phyloP scores from a whole-genome alignment of 139 green algal species.

The Picochlorum sp. region DNA sequence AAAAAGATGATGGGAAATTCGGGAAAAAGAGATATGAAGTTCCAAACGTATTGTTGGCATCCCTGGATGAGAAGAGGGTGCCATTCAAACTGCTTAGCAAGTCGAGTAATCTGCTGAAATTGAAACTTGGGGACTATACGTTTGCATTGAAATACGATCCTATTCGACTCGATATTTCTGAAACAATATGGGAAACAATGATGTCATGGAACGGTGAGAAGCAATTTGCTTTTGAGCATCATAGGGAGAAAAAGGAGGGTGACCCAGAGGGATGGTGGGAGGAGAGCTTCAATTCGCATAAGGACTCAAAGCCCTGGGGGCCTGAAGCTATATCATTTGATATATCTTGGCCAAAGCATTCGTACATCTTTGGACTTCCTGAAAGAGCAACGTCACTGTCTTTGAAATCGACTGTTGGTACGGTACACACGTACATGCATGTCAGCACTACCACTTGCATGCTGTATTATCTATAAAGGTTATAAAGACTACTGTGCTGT shows the following conservation, averaged over 20 bases:
- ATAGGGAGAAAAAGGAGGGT: constrained; percentile 50
- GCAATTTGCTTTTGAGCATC: constrained; percentile 84
- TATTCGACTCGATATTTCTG: constrained; percentile 42
- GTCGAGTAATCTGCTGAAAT: constrained; percentile 9
- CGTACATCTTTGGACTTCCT: constrained; percentile 90
- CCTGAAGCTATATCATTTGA: constrained; percentile 88
- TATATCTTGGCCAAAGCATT: constrained; percentile 59
- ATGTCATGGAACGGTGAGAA: constrained; percentile 62
- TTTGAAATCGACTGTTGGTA: constrained; percentile 48
- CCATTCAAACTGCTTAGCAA: constrained; percentile 17
- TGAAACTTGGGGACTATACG: constrained; percentile 2
- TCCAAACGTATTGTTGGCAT: constrained; percentile 52
- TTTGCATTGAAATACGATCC: constrained; percentile 48
- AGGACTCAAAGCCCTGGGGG: constrained; percentile 75
- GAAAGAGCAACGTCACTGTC: constrained; percentile 71
- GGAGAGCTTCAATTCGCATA: constrained; percentile 83
- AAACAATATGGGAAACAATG: constrained; percentile 11
- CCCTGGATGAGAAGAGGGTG: constrained; percentile 14
- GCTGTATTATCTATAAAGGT: neutral
- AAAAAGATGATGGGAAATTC: constrained; percentile 21
- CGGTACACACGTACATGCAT: no score
- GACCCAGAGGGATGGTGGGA: constrained; percentile 76
- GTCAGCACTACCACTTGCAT: neutral
- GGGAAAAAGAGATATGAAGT: constrained; percentile 54
- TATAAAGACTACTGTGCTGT: neutral